These are phyloP conservation scores for Colletotrichum sublineola DNA, from an alignment of 2,329 filamentous ascomycete species.

Conservation along the genomic window DNA sequence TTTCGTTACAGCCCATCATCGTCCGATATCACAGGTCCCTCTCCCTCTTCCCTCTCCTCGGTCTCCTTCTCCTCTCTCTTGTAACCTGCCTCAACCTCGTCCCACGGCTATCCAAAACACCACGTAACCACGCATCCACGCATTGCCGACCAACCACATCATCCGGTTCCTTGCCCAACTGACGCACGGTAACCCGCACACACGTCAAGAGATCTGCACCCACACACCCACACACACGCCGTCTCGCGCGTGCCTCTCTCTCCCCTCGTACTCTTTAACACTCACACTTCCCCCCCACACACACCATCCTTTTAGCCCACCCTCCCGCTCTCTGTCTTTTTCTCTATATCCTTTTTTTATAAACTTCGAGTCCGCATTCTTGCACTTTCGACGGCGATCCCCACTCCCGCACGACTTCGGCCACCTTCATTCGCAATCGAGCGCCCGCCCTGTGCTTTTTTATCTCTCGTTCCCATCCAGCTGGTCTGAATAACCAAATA, in stretches of 20 bases:
- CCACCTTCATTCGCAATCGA: conserved; percentile 20
- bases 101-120: conserved; percentile 25
- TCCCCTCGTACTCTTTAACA: conserved; percentile 19
- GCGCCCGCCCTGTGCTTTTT: conserved; percentile 16
- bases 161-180: neutral
- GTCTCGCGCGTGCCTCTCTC: neutral
- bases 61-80: neutral
- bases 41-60: conserved; percentile 9
- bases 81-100: conserved; percentile 30
- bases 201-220: conserved; percentile 34
- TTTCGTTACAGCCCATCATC: conserved; percentile 41
- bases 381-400: neutral
- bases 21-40: conserved; percentile 33
- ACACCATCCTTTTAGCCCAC: neutral
- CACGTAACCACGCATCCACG: neutral
- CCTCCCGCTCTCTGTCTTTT: neutral
- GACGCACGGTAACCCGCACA: conserved; percentile 31
- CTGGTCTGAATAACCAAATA: conserved; percentile 28
- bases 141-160: conserved; percentile 2
- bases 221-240: neutral
- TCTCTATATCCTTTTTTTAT: neutral
- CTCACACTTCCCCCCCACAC: conserved; percentile 24
- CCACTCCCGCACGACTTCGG: neutral
- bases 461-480: conserved; percentile 6
- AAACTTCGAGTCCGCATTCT: neutral